Evolutionary conservation across 2,329 filamentous ascomycete species (phyloP).

Genomic region (Ampelomyces quisqualis): DNA sequence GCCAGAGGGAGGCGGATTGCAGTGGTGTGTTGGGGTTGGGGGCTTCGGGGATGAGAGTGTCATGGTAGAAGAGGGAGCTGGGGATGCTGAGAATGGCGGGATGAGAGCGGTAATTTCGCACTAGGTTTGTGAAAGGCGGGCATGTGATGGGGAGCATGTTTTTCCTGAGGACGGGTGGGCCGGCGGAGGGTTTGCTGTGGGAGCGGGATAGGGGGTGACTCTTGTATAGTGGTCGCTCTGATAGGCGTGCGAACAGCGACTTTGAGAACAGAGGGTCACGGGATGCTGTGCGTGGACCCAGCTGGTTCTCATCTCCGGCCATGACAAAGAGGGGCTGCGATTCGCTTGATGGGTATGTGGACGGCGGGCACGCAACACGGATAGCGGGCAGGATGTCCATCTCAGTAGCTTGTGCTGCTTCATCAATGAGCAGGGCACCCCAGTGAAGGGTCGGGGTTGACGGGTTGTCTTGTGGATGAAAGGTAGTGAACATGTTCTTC

Average conservation of each 20-base stretch:
- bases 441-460: conserved; percentile 39
- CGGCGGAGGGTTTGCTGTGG: conserved; percentile 23
- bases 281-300: conserved; percentile 46
- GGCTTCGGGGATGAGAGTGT: conserved; percentile 49
- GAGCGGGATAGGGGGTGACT: conserved; percentile 46
- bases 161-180: conserved; percentile 29
- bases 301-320: conserved; percentile 51
- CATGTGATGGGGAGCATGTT: conserved; percentile 45
- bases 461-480: conserved; percentile 29
- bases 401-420: conserved; percentile 51
- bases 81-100: conserved; percentile 48
- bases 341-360: conserved; percentile 16
- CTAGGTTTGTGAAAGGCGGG: conserved; percentile 49
- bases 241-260: conserved; percentile 48
- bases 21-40: conserved; percentile 19
- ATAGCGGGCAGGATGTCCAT: conserved; percentile 46
- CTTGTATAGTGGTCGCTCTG: conserved; percentile 40
- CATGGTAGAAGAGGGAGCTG: conserved; percentile 47
- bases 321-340: conserved; percentile 46
- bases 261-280: conserved; percentile 35
- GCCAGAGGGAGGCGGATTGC: conserved; percentile 41
- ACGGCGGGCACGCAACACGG: conserved; percentile 44
- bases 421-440: conserved; percentile 49
- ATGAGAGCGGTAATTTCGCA: conserved; percentile 52
- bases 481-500: conserved; percentile 30